These are phyloP conservation scores for Debaryomyces castellii DNA, from an alignment of 805 yeast genomes.

Conservation along the genomic window DNA sequence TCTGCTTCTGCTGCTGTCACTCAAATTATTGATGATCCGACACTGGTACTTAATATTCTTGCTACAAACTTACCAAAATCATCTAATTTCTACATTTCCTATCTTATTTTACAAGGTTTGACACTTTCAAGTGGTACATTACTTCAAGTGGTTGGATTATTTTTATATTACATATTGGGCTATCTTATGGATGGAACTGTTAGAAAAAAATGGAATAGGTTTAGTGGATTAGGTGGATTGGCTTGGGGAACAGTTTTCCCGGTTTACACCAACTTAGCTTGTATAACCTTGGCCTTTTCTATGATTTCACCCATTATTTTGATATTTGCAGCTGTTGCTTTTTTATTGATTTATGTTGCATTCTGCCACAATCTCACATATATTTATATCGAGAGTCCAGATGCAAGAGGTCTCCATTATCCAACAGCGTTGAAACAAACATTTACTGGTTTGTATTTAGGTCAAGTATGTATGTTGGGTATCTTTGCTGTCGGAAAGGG, in stretches of 20 bases:
- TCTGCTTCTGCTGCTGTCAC: constrained; percentile 70
- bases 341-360: constrained; percentile 71
- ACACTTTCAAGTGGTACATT: constrained; percentile 63
- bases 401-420: constrained; percentile 78
- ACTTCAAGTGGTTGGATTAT: constrained; percentile 58
- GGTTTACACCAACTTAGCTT: constrained; percentile 68
- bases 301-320: constrained; percentile 82
- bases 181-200: constrained; percentile 58
- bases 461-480: constrained; percentile 84
- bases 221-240: constrained; percentile 49
- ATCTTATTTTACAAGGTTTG: constrained; percentile 67
- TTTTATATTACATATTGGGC: constrained; percentile 61
- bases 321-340: constrained; percentile 70
- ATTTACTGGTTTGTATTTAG: constrained; percentile 82
- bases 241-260: constrained; percentile 81
- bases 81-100: constrained; percentile 71
- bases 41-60: constrained; percentile 54
- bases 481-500: constrained; percentile 86
- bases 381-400: constrained; percentile 64
- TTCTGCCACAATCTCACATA: constrained; percentile 76
- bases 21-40: constrained; percentile 58
- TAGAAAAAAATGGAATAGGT: constrained; percentile 66
- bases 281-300: constrained; percentile 65
- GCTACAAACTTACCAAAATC: constrained; percentile 72
- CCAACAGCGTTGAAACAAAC: constrained; percentile 90